phyloP scores from a whole-genome alignment of 495 filamentous ascomycete species.

The Aspergillus ostianus region DNA sequence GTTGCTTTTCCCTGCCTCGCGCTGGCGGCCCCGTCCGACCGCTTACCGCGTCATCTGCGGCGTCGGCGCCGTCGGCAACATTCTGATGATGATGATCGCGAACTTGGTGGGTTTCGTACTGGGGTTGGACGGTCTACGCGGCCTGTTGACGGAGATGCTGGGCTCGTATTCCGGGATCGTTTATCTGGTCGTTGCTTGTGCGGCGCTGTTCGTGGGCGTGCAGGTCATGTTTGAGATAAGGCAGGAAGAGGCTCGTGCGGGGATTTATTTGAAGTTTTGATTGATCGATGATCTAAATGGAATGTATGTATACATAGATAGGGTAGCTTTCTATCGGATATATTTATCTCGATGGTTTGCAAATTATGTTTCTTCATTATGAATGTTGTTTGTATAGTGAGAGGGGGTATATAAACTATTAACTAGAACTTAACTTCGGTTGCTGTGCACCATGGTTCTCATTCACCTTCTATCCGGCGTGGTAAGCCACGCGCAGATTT shows the following conservation, averaged over 20 bases:
- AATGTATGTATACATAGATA: neutral
- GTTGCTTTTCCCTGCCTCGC: slow-evolving; percentile 65
- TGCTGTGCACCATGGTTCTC: too few species aligned
- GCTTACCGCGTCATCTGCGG: slow-evolving; percentile 78
- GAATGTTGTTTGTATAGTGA: too few species aligned
- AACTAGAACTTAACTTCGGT: too few species aligned
- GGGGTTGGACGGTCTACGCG: slow-evolving; percentile 81
- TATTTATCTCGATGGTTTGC: neutral
- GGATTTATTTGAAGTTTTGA: slow-evolving; percentile 84
- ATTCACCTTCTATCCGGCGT: too few species aligned
- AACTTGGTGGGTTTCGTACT: slow-evolving; percentile 95
- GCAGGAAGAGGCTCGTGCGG: slow-evolving; percentile 75
- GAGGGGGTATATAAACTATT: too few species aligned
- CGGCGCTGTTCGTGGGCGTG: slow-evolving; percentile 74
- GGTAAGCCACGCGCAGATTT: too few species aligned
- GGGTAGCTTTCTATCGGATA: neutral
- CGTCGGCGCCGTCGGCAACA: slow-evolving; percentile 79
- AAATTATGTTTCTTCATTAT: too few species aligned
- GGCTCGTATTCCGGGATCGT: slow-evolving; percentile 69
- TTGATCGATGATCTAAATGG: neutral
- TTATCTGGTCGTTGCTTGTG: slow-evolving; percentile 70
- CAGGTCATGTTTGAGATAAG: slow-evolving; percentile 97
- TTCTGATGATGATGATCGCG: slow-evolving; percentile 93
- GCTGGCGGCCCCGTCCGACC: slow-evolving; percentile 65
- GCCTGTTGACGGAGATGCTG: slow-evolving; percentile 70